Percentiles rank a stretch among this genome's conserved stretches.
These are phyloP conservation scores for Austroboletus niveus DNA, from an alignment of 1,284 basidiomycete species.

Conservation along the genomic window DNA sequence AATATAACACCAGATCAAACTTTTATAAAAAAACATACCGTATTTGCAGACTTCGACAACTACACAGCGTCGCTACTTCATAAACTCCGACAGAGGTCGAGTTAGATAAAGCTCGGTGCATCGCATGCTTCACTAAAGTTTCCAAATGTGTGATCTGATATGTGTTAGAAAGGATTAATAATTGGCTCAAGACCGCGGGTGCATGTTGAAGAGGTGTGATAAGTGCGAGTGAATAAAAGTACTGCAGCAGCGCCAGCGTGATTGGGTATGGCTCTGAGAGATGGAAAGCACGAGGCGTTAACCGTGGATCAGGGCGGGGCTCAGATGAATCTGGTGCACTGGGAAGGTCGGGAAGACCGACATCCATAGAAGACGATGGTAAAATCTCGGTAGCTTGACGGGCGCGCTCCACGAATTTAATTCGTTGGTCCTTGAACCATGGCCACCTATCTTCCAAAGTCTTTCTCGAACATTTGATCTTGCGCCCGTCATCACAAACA, in stretches of 20 bases:
- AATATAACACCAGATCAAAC: slow-evolving; percentile 13
- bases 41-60: slow-evolving; percentile 85
- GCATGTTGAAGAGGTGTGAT: slow-evolving; percentile 89
- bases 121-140: slow-evolving; percentile 82
- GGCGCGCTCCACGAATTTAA: slow-evolving; percentile 55
- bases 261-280: slow-evolving; percentile 90
- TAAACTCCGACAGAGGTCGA: slow-evolving; percentile 87
- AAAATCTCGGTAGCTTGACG: slow-evolving; percentile 53
- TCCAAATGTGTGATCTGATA: slow-evolving; percentile 80
- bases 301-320: slow-evolving; percentile 63
- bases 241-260: slow-evolving; percentile 86
- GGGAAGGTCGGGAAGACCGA: slow-evolving; percentile 57
- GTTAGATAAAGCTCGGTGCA: slow-evolving; percentile 84
- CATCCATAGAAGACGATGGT: slow-evolving; percentile 55
- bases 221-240: slow-evolving; percentile 85
- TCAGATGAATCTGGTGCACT: slow-evolving; percentile 45
- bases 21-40: slow-evolving; percentile 48
- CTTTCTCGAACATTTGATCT: slow-evolving; percentile 78
- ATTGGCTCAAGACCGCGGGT: slow-evolving; percentile 83
- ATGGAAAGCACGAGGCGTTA: slow-evolving; percentile 76
- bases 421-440: slow-evolving; percentile 83
- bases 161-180: slow-evolving; percentile 81
- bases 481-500: slow-evolving; percentile 85
- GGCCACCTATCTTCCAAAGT: slow-evolving; percentile 87
- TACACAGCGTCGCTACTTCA: slow-evolving; percentile 90